Base-by-base conservation (phyloP, 495 filamentous ascomycete species). In the Xylaria curta region DNA sequence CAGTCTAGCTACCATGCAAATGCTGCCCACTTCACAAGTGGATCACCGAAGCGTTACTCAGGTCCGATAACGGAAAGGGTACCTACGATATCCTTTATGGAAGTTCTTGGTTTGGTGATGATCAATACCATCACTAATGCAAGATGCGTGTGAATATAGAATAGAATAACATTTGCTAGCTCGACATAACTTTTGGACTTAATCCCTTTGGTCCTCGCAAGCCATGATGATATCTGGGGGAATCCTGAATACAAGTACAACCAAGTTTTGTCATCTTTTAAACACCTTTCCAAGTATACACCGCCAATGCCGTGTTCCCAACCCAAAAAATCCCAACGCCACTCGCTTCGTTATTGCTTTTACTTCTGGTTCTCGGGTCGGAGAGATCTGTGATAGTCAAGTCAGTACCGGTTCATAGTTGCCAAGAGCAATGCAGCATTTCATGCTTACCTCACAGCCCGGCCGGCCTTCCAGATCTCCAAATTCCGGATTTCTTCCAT, bases 401-500 rank as follows among this genome's bases (percentile, higher is more conserved):
- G 66, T 77, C 66, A 79, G 68, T 31, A 26, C 56, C 56, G 6
- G 42, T 62, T 42, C 54, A 42, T n/a, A 9, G 40, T n/a, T 28
- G 1, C 17, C 12, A 61, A 65, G 17, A 47, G 26, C 26, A 49
- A 4, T 17, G 13, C 13, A 65, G 24, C 40, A 31, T 70, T 62
- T 63, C 28, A 54, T 66, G 83, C 86, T 81, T 84, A 91, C 84
- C 93, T 91, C 72, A 99, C 96, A 75, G 97, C 93, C 91, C 98
- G 98, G 81, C 96, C 96, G 70, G 97, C 96, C 76, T 92, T 90
- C 96, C 96, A 99, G 89, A 99, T 98, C 89, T 99, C 96, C 82
- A 98, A 85, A 77, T 93, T 89, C 76, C 94, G 90, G 85, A 99
- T 98, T 85, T 98, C 95, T 84, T 96, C 84, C 89, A 99, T 90